Base-by-base conservation (phyloP, 192 early-diverging fungal species). In the Phlyctochytrium planicorne region DNA sequence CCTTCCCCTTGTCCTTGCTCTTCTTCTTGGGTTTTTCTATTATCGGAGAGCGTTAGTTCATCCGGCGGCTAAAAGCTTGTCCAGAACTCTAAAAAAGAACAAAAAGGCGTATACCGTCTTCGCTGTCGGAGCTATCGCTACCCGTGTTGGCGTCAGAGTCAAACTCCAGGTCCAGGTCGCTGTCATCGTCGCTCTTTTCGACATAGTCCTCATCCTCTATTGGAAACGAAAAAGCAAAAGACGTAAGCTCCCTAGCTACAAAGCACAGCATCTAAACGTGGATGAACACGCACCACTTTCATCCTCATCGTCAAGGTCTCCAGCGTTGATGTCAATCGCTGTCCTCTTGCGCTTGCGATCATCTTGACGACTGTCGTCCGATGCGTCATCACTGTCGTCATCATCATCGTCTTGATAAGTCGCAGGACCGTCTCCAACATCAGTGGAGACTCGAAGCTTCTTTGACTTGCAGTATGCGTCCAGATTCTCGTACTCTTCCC, bases 401-500 rank as follows among this genome's bases (percentile, higher is more conserved):
- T 64, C 72, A 16, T 36, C 62, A 12, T 65, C 68, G 32, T 64
- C 70, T 2, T 65, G 52, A 57, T 78, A 79, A 52, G 73, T 63
- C 61, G 71, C 66, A 64, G 73, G 72, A 52, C 80, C 82, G 52
- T 77, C 78, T 65, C 82, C 83, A 14, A 65, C 14, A 29, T 71
- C 69, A 4, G 62, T 65, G 14, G 62, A 59, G 23, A 65, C 56
- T 12, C 47, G 50, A n/a, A 79, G 35, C 56, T 91, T 90, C 73
- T 97, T 94, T 57, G 79, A 78, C 52, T 86, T 80, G 81, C 95
- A 83, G 70, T 89, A 98, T 52, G 85, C 80, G 65, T 92, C 91
- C 34, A 98, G 76, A 52, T 79, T 83, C 17, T 87, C 80, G 67
- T 94, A 90, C 70, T 98, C 96, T 76, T 96, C 93, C 53, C 89